A percentile compares a stretch with the other conserved stretches of the same genome.
phyloP scores from a whole-genome alignment of 768 basidiomycete species.

The Xerocomellus amylosporus region DNA sequence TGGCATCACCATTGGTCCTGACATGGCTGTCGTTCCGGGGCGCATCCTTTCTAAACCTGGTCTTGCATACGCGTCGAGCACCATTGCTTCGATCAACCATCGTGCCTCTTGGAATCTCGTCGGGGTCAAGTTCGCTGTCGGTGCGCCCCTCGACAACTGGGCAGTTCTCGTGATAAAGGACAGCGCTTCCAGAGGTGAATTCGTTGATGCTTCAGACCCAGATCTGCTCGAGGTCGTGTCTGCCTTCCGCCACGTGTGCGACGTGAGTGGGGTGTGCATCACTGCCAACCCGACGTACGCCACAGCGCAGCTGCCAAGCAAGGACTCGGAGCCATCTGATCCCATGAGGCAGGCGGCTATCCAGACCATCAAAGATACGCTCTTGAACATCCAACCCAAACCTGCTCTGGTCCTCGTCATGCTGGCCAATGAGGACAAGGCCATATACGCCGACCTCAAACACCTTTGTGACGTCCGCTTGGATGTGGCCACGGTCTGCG shows the following conservation, averaged over 20 bases:
- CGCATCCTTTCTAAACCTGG: not conserved
- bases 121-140: not conserved
- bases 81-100: not conserved
- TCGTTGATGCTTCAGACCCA: not conserved
- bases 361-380: not conserved
- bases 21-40: not conserved
- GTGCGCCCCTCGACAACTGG: not conserved
- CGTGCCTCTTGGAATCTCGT: not conserved
- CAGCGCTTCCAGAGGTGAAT: not conserved
- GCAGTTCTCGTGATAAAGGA: not conserved
- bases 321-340: not conserved
- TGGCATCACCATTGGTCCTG: not conserved
- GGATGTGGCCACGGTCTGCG: not conserved
- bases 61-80: not conserved
- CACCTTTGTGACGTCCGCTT: not conserved
- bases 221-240: not conserved
- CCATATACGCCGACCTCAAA: not conserved
- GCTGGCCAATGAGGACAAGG: not conserved
- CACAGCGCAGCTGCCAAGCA: not conserved
- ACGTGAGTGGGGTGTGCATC: not conserved
- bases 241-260: not conserved
- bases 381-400: not conserved
- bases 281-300: not conserved
- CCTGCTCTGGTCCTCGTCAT: not conserved
- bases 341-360: not conserved